These are phyloP conservation scores for Ophiosphaerella narmari DNA, from an alignment of 2,329 filamentous ascomycete species.

Conservation along the genomic window DNA sequence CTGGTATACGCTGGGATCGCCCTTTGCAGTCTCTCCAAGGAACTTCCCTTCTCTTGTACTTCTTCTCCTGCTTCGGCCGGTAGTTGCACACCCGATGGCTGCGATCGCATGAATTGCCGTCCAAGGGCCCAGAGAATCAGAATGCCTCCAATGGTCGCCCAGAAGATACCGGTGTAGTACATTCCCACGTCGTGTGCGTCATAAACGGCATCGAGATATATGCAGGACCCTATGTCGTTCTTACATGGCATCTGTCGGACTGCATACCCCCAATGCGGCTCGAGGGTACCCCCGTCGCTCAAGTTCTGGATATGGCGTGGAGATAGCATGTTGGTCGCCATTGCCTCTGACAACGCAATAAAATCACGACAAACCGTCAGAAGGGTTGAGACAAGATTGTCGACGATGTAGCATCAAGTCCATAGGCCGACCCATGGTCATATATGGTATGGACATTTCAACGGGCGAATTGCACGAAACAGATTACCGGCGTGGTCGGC, in stretches of 20 bases:
- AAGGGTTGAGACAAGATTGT: slow-evolving; percentile 13
- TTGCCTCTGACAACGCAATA: slow-evolving; percentile 8
- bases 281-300: slow-evolving; percentile 44
- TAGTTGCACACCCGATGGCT: slow-evolving; percentile 32
- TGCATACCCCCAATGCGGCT: slow-evolving; percentile 63
- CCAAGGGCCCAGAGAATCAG: slow-evolving; percentile 51
- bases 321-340: slow-evolving; percentile 25
- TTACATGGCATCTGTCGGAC: slow-evolving; percentile 60
- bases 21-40: slow-evolving; percentile 31
- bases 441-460: background rate
- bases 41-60: slow-evolving; percentile 26
- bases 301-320: slow-evolving; percentile 51
- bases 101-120: slow-evolving; percentile 34
- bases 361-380: slow-evolving; percentile 2
- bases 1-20: slow-evolving; percentile 52
- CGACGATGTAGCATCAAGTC: slow-evolving; percentile 1
- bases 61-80: slow-evolving; percentile 25
- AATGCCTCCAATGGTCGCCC: slow-evolving; percentile 58
- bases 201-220: slow-evolving; percentile 62
- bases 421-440: slow-evolving; percentile 10
- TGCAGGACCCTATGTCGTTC: slow-evolving; percentile 62
- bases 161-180: slow-evolving; percentile 62
- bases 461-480: slow-evolving; percentile 10
- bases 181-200: slow-evolving; percentile 59
- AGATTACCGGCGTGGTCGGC: slow-evolving; percentile 5